Percentiles rank a stretch among this genome's conserved stretches.
phyloP scores from a whole-genome alignment of 768 basidiomycete genomes.

The Xerocomellus intermedius region DNA sequence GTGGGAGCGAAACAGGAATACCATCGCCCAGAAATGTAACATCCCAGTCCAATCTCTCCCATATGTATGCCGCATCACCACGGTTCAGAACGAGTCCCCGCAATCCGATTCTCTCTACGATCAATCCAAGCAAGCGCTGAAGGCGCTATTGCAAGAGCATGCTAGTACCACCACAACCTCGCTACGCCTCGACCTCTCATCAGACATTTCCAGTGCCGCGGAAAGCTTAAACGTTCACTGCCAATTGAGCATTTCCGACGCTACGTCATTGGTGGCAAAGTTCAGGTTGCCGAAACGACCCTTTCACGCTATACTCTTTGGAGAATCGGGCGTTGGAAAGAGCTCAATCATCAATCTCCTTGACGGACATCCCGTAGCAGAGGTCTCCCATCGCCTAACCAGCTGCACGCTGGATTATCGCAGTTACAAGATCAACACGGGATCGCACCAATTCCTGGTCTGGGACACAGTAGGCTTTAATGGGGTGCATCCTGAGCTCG shows the following conservation, averaged over 20 bases:
- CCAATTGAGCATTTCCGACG: slow-evolving; percentile 11
- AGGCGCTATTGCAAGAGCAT: slow-evolving; percentile 7
- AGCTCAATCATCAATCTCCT: slow-evolving; percentile 43
- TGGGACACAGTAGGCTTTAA: slow-evolving; percentile 36
- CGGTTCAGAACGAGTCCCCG: slow-evolving; percentile 2
- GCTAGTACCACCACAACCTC: slow-evolving; percentile 6
- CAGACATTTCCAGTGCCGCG: neutral
- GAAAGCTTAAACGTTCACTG: slow-evolving; percentile 13
- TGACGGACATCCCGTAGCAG: slow-evolving; percentile 22
- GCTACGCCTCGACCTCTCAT: slow-evolving; percentile 19
- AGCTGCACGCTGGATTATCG: slow-evolving; percentile 36
- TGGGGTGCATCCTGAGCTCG: slow-evolving; percentile 7
- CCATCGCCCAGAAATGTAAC: slow-evolving; percentile 14
- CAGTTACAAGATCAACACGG: slow-evolving; percentile 24
- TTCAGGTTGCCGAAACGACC: slow-evolving; percentile 14
- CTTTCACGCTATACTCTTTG: slow-evolving; percentile 38
- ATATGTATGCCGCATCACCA: slow-evolving; percentile 21
- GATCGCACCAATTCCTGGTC: slow-evolving; percentile 21
- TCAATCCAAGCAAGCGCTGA: slow-evolving; percentile 15
- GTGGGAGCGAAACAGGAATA: slow-evolving; percentile 36
- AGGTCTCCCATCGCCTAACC: slow-evolving; percentile 20
- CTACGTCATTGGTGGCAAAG: slow-evolving; percentile 8
- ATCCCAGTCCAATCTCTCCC: slow-evolving; percentile 12
- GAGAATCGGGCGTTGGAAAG: slow-evolving; percentile 41
- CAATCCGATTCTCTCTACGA: neutral